phyloP scores from a whole-genome alignment of 2,329 filamentous ascomycete genomes.

The Colletotrichum sp. region DNA sequence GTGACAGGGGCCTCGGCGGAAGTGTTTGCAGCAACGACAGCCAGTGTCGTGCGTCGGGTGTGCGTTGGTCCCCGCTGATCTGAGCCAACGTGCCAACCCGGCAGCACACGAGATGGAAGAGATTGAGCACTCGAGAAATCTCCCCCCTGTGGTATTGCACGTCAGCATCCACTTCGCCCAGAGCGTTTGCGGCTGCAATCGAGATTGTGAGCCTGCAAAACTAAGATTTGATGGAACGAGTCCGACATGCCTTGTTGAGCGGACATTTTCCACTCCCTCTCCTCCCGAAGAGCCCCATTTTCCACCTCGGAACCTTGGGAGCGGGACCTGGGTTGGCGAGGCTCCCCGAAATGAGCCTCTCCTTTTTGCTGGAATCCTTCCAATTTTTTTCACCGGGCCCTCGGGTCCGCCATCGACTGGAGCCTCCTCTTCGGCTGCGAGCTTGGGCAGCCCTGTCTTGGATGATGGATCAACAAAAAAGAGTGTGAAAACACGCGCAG shows the following conservation, averaged over 20 bases:
- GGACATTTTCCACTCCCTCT: constrained; percentile 8
- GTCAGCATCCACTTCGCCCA: not conserved
- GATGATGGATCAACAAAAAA: not conserved
- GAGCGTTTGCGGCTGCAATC: not conserved
- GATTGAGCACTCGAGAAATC: not conserved
- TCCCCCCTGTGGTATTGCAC: not conserved
- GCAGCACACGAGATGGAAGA: not conserved
- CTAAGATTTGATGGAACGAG: constrained; percentile 4
- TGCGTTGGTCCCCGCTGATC: not conserved
- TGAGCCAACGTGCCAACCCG: constrained; percentile 1
- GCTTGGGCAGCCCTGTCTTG: not conserved
- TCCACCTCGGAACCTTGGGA: constrained; percentile 8
- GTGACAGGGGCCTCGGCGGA: not conserved
- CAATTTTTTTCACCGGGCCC: not conserved
- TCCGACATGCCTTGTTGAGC: not conserved
- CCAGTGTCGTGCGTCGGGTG: not conserved
- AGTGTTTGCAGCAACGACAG: constrained; percentile 10
- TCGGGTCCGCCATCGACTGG: not conserved
- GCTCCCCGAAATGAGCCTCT: constrained; percentile 16
- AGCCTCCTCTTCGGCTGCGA: not conserved
- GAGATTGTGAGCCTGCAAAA: constrained; percentile 11
- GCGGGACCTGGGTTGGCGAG: constrained; percentile 2
- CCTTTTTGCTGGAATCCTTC: not conserved
- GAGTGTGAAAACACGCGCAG: not conserved
- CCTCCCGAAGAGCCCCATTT: not conserved